Evolutionary conservation across 352 stramenopile genomes (phyloP).

Genomic region (Phytophthora kernoviae): DNA sequence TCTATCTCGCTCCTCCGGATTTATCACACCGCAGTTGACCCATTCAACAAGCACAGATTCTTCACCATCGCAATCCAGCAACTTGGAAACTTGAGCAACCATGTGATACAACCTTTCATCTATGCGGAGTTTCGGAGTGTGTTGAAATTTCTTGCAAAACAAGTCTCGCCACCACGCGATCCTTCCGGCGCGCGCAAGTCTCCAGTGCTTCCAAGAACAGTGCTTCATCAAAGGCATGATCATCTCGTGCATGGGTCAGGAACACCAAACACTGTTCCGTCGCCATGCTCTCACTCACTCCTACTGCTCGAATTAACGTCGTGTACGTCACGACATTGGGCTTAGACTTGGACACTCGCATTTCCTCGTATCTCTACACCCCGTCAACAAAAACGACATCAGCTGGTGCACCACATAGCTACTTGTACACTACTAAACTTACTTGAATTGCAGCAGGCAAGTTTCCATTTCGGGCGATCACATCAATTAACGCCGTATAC

Average conservation of each 20-base stretch:
- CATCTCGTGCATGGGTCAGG: slow-evolving; percentile 46
- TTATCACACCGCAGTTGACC: slow-evolving; percentile 39
- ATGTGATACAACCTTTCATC: slow-evolving; percentile 54
- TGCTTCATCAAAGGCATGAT: slow-evolving; percentile 65
- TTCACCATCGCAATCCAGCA: slow-evolving; percentile 33
- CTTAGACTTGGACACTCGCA: slow-evolving; percentile 58
- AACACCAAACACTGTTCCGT: slow-evolving; percentile 49
- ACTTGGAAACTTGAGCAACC: slow-evolving; percentile 41
- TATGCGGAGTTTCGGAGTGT: slow-evolving; percentile 42
- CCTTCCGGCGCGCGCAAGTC: slow-evolving; percentile 49
- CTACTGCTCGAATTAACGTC: slow-evolving; percentile 62
- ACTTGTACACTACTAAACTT: background rate
- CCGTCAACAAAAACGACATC: background rate
- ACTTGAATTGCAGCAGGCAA: slow-evolving; percentile 56
- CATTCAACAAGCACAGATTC: slow-evolving; percentile 44
- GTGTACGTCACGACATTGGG: slow-evolving; percentile 84
- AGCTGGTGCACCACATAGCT: background rate
- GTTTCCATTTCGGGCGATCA: slow-evolving; percentile 57
- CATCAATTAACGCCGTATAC: slow-evolving; percentile 83
- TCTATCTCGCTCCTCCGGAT: slow-evolving; percentile 35
- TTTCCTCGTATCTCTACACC: slow-evolving; percentile 61
- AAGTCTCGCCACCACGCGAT: slow-evolving; percentile 30
- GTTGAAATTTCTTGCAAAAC: slow-evolving; percentile 43
- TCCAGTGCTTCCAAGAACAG: slow-evolving; percentile 68
- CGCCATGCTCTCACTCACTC: slow-evolving; percentile 40